These are phyloP conservation scores for Hirschioporus abietinus DNA, from an alignment of 768 basidiomycete species.

Conservation along the genomic window DNA sequence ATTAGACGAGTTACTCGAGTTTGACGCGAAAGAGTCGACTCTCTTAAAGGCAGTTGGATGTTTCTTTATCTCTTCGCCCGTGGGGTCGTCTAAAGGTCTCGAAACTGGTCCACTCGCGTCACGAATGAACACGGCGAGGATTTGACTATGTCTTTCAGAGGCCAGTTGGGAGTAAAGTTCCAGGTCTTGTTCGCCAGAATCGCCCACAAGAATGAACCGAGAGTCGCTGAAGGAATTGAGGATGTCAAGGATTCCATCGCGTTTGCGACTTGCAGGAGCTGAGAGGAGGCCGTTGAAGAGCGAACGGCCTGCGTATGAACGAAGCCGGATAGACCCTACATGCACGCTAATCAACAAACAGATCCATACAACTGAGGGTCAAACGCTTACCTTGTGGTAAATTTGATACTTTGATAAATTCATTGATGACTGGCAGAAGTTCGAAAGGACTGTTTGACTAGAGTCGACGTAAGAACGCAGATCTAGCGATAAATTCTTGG, in stretches of 20 bases:
- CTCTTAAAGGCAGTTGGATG: background rate
- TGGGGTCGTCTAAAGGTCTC: conserved; percentile 56
- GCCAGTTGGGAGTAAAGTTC: conserved; percentile 85
- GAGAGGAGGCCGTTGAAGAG: conserved; percentile 80
- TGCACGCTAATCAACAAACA: conserved; percentile 9
- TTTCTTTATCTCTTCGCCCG: conserved; percentile 29
- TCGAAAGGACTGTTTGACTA: conserved; percentile 90
- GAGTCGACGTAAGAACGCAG: conserved; percentile 13
- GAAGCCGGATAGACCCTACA: conserved; percentile 70
- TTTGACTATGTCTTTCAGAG: conserved; percentile 56
- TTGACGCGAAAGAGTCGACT: background rate
- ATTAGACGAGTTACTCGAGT: conserved; percentile 1
- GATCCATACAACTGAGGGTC: conserved; percentile 5
- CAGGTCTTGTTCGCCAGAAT: conserved; percentile 92
- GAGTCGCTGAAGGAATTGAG: conserved; percentile 70
- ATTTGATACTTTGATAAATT: conserved; percentile 66
- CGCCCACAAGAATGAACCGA: conserved; percentile 81
- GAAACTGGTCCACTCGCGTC: conserved; percentile 46
- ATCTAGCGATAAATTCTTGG: conserved; percentile 2
- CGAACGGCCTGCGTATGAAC: conserved; percentile 80
- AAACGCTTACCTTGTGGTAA: conserved; percentile 52
- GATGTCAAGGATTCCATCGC: conserved; percentile 71
- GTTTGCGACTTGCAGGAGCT: conserved; percentile 80
- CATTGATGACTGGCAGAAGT: conserved; percentile 68
- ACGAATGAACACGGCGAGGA: conserved; percentile 79